These are phyloP conservation scores for Tephrocybe sp. DNA, from an alignment of 768 basidiomycete species.

Conservation along the genomic window DNA sequence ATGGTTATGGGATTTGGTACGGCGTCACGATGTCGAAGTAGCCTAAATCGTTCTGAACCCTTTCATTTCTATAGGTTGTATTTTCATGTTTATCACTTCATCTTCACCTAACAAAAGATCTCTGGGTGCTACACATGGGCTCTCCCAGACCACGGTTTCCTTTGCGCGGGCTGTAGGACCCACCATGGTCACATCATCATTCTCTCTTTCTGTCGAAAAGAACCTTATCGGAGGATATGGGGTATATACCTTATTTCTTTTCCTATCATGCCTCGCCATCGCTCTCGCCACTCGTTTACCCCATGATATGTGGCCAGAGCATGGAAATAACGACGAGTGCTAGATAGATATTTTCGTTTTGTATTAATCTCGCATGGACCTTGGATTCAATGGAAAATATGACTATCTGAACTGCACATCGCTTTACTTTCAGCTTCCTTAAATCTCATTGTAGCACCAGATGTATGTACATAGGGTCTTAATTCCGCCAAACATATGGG, in stretches of 20 bases:
- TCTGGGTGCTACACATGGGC: conserved; percentile 51
- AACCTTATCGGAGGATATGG: conserved; percentile 46
- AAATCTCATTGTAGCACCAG: no score
- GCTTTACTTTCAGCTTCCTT: no score
- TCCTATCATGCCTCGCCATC: conserved; percentile 31
- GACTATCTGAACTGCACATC: no score
- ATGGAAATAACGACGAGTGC: conserved; percentile 10
- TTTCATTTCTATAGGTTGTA: conserved; percentile 32
- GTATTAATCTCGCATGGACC: no score
- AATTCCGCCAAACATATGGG: no score
- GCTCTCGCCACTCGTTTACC: conserved; percentile 35
- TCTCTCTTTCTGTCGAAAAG: conserved; percentile 49
- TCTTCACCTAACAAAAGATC: conserved; percentile 47
- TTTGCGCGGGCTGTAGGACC: conserved; percentile 51
- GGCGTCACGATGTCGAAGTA: conserved; percentile 15
- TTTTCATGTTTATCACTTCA: conserved; percentile 51
- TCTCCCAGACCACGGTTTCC: conserved; percentile 43
- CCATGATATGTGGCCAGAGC: conserved; percentile 4
- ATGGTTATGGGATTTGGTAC: conserved; percentile 41
- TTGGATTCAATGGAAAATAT: no score
- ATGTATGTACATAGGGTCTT: no score
- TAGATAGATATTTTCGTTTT: no score
- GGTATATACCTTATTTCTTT: conserved; percentile 38
- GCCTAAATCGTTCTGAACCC: background rate
- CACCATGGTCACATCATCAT: conserved; percentile 45